Evolutionary conservation across 1,139 yeast species (phyloP).

Genomic region (Geotrichum cucujoidarum): DNA sequence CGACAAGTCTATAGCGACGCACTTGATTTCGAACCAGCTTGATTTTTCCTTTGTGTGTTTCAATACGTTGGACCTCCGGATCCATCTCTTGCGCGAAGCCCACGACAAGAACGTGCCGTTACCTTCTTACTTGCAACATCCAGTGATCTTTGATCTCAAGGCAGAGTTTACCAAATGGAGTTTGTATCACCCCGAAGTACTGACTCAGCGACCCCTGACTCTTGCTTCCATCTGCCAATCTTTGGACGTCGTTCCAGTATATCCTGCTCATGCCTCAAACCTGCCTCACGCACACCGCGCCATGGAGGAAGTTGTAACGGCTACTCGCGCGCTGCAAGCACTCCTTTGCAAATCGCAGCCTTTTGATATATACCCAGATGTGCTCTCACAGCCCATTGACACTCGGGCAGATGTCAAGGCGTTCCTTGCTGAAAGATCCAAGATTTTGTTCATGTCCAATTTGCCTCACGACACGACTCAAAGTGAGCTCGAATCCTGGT

Average conservation of each 20-base stretch:
- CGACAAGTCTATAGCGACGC: slow-evolving; percentile 47
- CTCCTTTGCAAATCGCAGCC: slow-evolving; percentile 55
- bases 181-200: slow-evolving; percentile 56
- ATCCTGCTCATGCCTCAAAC: slow-evolving; percentile 19
- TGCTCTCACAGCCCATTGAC: slow-evolving; percentile 71
- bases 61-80: slow-evolving; percentile 65
- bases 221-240: slow-evolving; percentile 54
- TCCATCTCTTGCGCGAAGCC: slow-evolving; percentile 75
- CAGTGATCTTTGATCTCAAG: slow-evolving; percentile 70
- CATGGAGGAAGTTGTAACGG: slow-evolving; percentile 40
- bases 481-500: slow-evolving; percentile 87
- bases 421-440: slow-evolving; percentile 68
- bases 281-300: slow-evolving; percentile 38
- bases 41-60: slow-evolving; percentile 66
- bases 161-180: slow-evolving; percentile 73
- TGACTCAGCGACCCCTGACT: slow-evolving; percentile 48
- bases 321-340: slow-evolving; percentile 46
- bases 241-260: slow-evolving; percentile 47
- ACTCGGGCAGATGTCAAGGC: slow-evolving; percentile 62
- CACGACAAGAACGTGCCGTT: slow-evolving; percentile 66
- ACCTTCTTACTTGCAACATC: slow-evolving; percentile 72
- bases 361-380: slow-evolving; percentile 47
- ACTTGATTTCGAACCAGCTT: slow-evolving; percentile 41
- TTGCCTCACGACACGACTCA: slow-evolving; percentile 84
- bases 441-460: slow-evolving; percentile 71